phyloP scores from a whole-genome alignment of 2,329 filamentous ascomycete species.

The Fusarium udum region DNA sequence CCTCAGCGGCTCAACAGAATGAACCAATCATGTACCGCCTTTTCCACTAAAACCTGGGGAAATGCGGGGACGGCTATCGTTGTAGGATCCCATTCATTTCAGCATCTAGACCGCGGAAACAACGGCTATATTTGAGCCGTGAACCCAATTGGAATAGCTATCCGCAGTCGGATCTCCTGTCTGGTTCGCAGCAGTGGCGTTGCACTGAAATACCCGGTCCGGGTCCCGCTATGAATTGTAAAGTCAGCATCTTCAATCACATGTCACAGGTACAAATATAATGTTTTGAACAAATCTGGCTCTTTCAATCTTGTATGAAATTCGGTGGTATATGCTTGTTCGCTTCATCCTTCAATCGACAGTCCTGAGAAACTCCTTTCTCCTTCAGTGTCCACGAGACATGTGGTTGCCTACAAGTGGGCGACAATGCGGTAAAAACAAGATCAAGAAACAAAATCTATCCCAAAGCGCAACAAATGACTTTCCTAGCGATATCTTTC shows the following conservation, averaged over 20 bases:
- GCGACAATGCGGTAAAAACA: constrained; percentile 12
- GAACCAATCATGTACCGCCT: constrained; percentile 21
- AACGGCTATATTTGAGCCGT: constrained; percentile 15
- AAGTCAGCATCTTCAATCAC: background rate
- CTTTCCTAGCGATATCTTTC: constrained; percentile 22
- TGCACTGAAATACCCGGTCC: background rate
- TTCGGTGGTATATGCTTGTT: background rate
- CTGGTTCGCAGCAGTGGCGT: background rate
- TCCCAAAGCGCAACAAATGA: constrained; percentile 25
- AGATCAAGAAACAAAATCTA: constrained; percentile 29
- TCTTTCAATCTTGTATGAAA: background rate
- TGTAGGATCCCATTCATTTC: background rate
- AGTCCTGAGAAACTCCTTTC: background rate
- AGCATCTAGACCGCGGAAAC: constrained; percentile 1
- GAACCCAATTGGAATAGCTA: background rate
- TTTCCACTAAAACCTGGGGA: constrained; percentile 38
- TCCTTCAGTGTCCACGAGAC: constrained; percentile 4
- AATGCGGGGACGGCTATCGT: constrained; percentile 36
- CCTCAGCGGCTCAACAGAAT: constrained; percentile 22
- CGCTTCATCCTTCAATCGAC: background rate
- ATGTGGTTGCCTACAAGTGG: background rate
- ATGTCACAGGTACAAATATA: background rate
- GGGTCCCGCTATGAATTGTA: background rate
- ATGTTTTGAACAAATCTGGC: background rate
- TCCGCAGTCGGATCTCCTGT: background rate